Evolutionary conservation across 192 early-diverging fungal genomes (phyloP).

Genomic region (Backusella tuberculispora): DNA sequence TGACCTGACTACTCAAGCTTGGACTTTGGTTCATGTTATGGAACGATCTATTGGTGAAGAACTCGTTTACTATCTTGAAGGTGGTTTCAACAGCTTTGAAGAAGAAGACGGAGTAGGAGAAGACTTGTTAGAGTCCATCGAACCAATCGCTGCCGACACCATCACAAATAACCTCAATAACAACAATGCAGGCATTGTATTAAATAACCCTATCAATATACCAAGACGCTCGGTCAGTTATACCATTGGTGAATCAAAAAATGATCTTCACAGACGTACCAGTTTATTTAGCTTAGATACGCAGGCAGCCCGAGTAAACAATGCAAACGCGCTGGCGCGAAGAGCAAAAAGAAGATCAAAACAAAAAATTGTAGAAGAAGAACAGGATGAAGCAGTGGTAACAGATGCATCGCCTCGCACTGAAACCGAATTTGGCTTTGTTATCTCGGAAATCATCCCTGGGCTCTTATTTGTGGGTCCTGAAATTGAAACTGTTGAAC

Average conservation of each 20-base stretch:
- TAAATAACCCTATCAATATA: conserved; percentile 1
- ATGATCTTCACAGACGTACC: conserved; percentile 18
- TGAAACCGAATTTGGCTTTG: conserved; percentile 43
- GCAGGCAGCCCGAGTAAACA: conserved; percentile 33
- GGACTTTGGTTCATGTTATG: conserved; percentile 55
- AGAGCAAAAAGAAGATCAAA: conserved; percentile 25
- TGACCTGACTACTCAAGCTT: conserved; percentile 48
- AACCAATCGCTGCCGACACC: background rate
- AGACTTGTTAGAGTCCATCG: conserved; percentile 4
- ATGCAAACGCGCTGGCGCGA: conserved; percentile 33
- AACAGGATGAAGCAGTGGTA: background rate
- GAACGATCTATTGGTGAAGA: conserved; percentile 33
- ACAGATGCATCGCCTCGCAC: conserved; percentile 29
- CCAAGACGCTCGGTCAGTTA: conserved; percentile 27
- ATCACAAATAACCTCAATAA: background rate
- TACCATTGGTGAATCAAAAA: conserved; percentile 18
- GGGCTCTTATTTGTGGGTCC: conserved; percentile 70
- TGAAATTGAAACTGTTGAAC: conserved; percentile 60
- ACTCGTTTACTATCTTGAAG: conserved; percentile 48
- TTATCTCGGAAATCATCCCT: conserved; percentile 60
- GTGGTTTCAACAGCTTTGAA: conserved; percentile 55
- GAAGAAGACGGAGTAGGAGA: background rate
- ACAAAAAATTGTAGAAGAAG: conserved; percentile 4
- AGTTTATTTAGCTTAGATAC: conserved; percentile 32
- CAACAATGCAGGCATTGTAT: conserved; percentile 11